Evolutionary conservation across 306 rosid species (phyloP).

Genomic region (Prunus fruticosa): DNA sequence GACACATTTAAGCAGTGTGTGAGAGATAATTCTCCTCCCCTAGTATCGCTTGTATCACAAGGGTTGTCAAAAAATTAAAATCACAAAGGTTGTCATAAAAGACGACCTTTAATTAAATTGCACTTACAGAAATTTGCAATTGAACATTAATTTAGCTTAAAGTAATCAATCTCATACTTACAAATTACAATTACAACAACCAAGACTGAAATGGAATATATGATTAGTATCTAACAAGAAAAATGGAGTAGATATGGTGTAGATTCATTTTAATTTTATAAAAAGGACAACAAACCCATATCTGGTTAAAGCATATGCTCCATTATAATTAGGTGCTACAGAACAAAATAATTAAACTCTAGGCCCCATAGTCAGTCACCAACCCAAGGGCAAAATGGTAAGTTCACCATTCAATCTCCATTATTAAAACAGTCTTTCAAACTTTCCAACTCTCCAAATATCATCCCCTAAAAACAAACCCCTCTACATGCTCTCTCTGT

Average conservation of each 20-base stretch:
- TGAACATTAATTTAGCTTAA: not conserved
- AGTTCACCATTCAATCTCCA: no score
- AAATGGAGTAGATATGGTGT: not conserved
- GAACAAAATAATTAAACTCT: slow-evolving; percentile 26
- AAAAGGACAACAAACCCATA: not conserved
- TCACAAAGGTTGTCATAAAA: no score
- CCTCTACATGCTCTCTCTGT: slow-evolving; percentile 18
- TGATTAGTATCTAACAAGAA: not conserved
- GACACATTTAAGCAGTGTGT: no score
- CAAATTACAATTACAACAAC: not conserved
- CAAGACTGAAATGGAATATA: not conserved
- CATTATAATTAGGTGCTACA: slow-evolving; percentile 4
- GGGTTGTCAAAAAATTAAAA: no score
- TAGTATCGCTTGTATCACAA: no score
- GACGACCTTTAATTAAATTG: not conserved
- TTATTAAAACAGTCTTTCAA: no score
- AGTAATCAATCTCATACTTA: not conserved
- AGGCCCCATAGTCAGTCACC: slow-evolving; percentile 27
- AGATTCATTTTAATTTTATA: slow-evolving; percentile 8
- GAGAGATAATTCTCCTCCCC: accelerated
- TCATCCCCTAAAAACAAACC: not conserved
- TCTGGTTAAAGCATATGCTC: not conserved
- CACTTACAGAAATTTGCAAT: not conserved
- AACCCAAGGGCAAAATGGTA: slow-evolving; percentile 47
- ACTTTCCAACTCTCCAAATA: slow-evolving; percentile 36